Evolutionary conservation across 1,284 basidiomycete genomes (phyloP).

Genomic region (Heterobasidion parviporum): DNA sequence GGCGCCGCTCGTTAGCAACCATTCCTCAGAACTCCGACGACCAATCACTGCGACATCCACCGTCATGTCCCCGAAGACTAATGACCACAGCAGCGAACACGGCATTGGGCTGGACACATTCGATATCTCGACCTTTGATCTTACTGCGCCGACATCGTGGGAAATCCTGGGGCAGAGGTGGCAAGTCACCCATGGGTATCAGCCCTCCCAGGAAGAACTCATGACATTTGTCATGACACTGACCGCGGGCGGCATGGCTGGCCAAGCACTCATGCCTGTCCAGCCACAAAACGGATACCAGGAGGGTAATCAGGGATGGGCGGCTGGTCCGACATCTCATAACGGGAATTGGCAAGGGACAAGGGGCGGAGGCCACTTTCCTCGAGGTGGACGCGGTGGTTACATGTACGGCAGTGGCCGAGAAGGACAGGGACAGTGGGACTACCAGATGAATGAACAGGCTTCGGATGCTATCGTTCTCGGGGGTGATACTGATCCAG

Average conservation of each 20-base stretch:
- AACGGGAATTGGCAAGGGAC: constrained; percentile 9
- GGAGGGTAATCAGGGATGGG: constrained; percentile 9
- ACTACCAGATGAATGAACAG: constrained; percentile 24
- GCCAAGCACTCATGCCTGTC: not conserved
- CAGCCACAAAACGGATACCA: constrained; percentile 4
- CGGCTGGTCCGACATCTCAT: not conserved
- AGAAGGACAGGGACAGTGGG: constrained; percentile 17
- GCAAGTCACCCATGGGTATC: constrained; percentile 53
- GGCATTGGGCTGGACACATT: constrained; percentile 52
- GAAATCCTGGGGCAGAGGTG: constrained; percentile 68
- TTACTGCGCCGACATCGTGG: constrained; percentile 63
- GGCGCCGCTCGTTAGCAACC: not conserved
- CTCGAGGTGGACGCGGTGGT: constrained; percentile 21
- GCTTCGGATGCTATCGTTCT: constrained; percentile 40
- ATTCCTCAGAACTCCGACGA: not conserved
- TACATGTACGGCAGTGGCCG: constrained; percentile 28
- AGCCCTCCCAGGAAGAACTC: constrained; percentile 64
- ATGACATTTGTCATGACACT: constrained; percentile 57
- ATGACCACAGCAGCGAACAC: constrained; percentile 11
- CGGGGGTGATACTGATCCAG: constrained; percentile 27
- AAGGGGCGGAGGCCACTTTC: constrained; percentile 22
- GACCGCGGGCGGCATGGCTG: constrained; percentile 6
- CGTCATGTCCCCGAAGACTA: not conserved
- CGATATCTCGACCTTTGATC: constrained; percentile 62
- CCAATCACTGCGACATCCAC: not conserved